Evolutionary conservation across 495 filamentous ascomycete genomes (phyloP).

Genomic region (Lophiostoma macrostomum): DNA sequence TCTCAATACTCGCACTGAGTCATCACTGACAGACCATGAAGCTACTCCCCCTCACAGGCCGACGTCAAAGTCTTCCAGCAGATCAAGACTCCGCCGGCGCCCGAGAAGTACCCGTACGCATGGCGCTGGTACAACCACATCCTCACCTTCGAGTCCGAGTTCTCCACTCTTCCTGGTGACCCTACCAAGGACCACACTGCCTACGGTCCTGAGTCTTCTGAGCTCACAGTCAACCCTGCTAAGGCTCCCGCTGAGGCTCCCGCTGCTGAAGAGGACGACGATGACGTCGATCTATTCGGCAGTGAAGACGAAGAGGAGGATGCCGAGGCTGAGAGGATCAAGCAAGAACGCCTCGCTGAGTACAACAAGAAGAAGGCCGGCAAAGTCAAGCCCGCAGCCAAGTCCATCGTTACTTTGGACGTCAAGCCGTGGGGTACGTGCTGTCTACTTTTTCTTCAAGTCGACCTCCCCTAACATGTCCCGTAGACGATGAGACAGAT

Average conservation of each 20-base stretch:
- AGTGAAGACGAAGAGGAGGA: slow-evolving; percentile 91
- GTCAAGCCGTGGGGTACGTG: slow-evolving; percentile 98
- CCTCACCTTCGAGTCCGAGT: slow-evolving; percentile 82
- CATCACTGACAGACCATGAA: slow-evolving; percentile 41
- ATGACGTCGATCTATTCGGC: slow-evolving; percentile 86
- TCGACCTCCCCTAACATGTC: slow-evolving; percentile 3
- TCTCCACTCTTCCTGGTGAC: slow-evolving; percentile 87
- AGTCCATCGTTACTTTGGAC: slow-evolving; percentile 92
- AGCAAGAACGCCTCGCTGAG: slow-evolving; percentile 82
- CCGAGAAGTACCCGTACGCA: slow-evolving; percentile 86
- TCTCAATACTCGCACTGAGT: not conserved
- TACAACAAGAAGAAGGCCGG: slow-evolving; percentile 96
- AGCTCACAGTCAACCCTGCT: slow-evolving; percentile 76
- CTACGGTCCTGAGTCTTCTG: slow-evolving; percentile 82
- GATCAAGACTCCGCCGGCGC: slow-evolving; percentile 68
- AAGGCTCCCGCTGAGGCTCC: slow-evolving; percentile 69
- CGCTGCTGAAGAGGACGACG: slow-evolving; percentile 72
- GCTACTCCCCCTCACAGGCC: slow-evolving; percentile 84
- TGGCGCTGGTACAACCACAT: slow-evolving; percentile 99
- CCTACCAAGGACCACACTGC: slow-evolving; percentile 79
- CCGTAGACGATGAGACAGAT: slow-evolving; percentile 84
- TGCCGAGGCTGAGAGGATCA: slow-evolving; percentile 73
- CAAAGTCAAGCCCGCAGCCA: slow-evolving; percentile 86
- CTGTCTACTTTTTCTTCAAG: too few relatives aligned
- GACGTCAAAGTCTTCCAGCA: slow-evolving; percentile 94